Evolutionary conservation across 768 basidiomycete species (phyloP), one percentile per base, ranked within the genome.

Genomic region (Mycena epipterygia): DNA sequence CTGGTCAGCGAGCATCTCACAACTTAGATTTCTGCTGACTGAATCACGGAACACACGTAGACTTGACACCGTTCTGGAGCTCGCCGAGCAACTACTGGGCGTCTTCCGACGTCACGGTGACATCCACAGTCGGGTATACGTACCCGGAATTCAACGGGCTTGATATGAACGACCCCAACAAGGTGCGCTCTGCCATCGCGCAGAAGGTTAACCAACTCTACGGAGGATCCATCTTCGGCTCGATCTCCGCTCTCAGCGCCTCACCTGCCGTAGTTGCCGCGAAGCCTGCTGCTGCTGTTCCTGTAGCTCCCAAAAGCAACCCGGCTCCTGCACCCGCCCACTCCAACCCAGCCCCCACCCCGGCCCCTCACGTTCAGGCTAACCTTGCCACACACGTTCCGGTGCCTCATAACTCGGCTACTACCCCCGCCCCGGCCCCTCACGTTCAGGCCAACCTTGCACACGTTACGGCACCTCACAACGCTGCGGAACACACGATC

Each of bases 121-220:
- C 80, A 11, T 67, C 81, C 7, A 73, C 71, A 12, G 75, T 88
- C 17, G 79, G 83, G 33, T 89, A 89, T 71, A 81, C 84, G 2
- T 88, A 89, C 74, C 87, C 88, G 14, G 88, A 89, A 39, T 87
- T 88, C 76, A 83, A 84, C 58, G 79, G 77, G 12, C 78, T 85
- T 37, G 75, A 83, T 51, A 60, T 80, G 63, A 73, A 69, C 12
- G 73, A 84, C 66, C 58, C 74, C 12, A 48, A 19, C 9, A 76
- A 77, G 0, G 79, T 84, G 41, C 74, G 70, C 44, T 57, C 48
- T 6, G 81, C 79, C n/a, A 84, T 87, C 49, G 75, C 76, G 21
- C 61, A 73, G 23, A 75, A 72, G 25, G 80, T 87, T 23, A 81
- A 82, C 61, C 67, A 74, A 53, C 79, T 85, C 13, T 87, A 85